Evolutionary conservation across 441 rosid genomes (phyloP).

Genomic region (Populus hybrid): DNA sequence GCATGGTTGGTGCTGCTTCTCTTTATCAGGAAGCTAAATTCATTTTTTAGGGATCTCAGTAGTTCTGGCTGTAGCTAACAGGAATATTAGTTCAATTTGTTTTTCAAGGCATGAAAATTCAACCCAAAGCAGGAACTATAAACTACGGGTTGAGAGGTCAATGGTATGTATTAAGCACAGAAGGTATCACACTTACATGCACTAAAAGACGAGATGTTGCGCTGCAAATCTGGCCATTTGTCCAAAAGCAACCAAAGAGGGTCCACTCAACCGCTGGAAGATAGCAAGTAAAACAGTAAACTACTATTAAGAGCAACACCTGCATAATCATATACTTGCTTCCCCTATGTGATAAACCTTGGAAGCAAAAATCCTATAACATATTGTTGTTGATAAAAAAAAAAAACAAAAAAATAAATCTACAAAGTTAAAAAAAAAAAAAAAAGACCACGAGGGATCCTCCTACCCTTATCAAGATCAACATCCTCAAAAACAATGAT

Average conservation of each 20-base stretch:
- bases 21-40: not conserved
- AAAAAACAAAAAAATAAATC: not conserved
- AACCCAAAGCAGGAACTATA: not conserved
- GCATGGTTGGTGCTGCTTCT: not conserved
- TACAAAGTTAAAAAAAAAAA: not conserved
- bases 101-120: not conserved
- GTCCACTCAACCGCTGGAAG: conserved; percentile 92
- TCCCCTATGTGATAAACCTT: not conserved
- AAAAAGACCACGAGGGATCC: conserved; percentile 22
- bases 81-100: not conserved
- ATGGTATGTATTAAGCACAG: not conserved
- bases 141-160: not conserved
- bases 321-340: not conserved
- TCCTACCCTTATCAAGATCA: conserved; percentile 84
- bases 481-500: conserved; percentile 91
- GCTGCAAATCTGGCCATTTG: conserved; percentile 98
- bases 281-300: conserved; percentile 9
- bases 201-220: conserved; percentile 96
- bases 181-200: conserved; percentile 58
- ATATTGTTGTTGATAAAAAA: not conserved
- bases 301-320: conserved; percentile 7
- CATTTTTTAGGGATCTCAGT: not conserved
- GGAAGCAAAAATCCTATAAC: not conserved
- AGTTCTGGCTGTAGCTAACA: not conserved
- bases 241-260: conserved; percentile 95